A percentile compares a stretch with the other conserved stretches of the same genome.
Evolutionary conservation across 176 grass and related monocot species (phyloP).

Genomic region (Tillandsia fasciculata): DNA sequence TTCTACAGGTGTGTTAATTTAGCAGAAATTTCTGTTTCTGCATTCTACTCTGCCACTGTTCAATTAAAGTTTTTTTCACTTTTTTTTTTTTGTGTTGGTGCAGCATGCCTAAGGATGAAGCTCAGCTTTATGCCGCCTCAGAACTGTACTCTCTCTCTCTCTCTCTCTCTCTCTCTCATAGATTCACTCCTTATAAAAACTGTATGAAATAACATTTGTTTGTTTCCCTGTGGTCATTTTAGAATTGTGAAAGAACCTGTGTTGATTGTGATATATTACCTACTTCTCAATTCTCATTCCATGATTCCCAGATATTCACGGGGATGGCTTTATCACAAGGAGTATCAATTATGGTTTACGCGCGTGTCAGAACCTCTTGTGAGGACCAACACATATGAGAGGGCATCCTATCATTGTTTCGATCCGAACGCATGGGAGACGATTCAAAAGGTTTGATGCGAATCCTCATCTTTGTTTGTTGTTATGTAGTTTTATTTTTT

Average conservation of each 20-base stretch:
- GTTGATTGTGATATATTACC: not conserved
- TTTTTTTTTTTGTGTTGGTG: not conserved
- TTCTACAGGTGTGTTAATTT: conserved; percentile 20
- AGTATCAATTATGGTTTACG: conserved; percentile 17
- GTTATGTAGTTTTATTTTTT: not conserved
- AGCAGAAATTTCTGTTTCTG: not conserved
- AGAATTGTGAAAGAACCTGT: not conserved
- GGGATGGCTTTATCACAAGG: conserved; percentile 26
- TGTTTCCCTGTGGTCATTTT: not conserved
- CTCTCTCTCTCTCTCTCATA: not conserved
- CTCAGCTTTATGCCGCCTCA: conserved; percentile 23
- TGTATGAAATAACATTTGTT: not conserved
- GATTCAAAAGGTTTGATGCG: conserved; percentile 6
- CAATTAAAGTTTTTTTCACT: not conserved
- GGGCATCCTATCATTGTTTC: conserved; percentile 23
- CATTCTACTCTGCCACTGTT: not conserved
- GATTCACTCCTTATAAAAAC: not conserved
- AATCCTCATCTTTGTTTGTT: not conserved
- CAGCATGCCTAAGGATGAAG: conserved; percentile 31
- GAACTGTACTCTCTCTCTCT: conserved; percentile 14
- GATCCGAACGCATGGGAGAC: conserved; percentile 22
- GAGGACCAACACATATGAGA: conserved; percentile 21
- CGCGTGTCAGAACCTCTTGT: conserved; percentile 22
- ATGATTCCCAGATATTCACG: not conserved
- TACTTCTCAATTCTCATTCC: not conserved